Evolutionary conservation across 768 basidiomycete genomes (phyloP).

Genomic region (Tricholoma sp.): DNA sequence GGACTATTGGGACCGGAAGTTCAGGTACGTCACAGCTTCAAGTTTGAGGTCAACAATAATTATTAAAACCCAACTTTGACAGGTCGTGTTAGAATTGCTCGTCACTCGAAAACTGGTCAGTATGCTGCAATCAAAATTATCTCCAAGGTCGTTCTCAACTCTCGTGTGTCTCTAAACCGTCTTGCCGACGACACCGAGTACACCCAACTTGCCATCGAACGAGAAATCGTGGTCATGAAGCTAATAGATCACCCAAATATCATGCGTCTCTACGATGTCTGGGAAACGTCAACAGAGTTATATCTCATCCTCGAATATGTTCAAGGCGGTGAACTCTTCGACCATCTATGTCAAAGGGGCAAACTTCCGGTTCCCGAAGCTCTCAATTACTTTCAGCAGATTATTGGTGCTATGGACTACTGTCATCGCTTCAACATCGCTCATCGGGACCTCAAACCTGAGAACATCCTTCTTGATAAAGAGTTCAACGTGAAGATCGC

Average conservation of each 20-base stretch:
- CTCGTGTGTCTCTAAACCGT: constrained; percentile 61
- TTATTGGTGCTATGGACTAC: constrained; percentile 87
- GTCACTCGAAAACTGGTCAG: constrained; percentile 83
- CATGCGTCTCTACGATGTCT: constrained; percentile 92
- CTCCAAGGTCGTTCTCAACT: constrained; percentile 65
- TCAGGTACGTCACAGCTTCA: constrained; percentile 49
- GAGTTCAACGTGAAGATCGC: constrained; percentile 89
- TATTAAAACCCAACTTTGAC: background rate
- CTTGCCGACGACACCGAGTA: constrained; percentile 74
- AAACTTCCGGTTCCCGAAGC: constrained; percentile 68
- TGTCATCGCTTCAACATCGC: constrained; percentile 94
- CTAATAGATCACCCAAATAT: constrained; percentile 94
- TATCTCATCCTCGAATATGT: constrained; percentile 94
- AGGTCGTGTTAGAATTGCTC: constrained; percentile 90
- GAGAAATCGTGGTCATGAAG: constrained; percentile 98
- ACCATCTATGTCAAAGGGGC: constrained; percentile 80
- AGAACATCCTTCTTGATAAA: constrained; percentile 84
- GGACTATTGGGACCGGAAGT: constrained; percentile 77
- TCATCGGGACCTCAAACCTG: constrained; percentile 92
- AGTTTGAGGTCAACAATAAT: background rate
- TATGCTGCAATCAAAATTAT: constrained; percentile 95
- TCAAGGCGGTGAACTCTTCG: constrained; percentile 92
- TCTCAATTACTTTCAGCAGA: constrained; percentile 86
- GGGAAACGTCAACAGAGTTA: constrained; percentile 87
- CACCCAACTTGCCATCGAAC: constrained; percentile 74